Percentiles rank a stretch among this genome's conserved stretches.
phyloP scores from a whole-genome alignment of 257 asterid genomes.

The Jasminum sambac region DNA sequence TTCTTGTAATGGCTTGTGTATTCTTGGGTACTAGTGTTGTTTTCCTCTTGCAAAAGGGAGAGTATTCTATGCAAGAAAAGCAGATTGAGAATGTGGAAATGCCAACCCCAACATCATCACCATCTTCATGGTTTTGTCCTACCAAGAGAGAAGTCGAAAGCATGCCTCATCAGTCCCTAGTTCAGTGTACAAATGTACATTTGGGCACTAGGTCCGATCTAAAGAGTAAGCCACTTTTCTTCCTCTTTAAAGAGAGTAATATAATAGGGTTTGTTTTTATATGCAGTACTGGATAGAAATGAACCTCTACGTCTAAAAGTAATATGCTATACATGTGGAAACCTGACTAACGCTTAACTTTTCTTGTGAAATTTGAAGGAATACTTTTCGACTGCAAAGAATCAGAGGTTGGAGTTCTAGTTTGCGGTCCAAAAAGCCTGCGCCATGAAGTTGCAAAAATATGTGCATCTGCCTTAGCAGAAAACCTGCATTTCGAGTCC shows the following conservation, averaged over 20 bases:
- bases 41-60: constrained; percentile 25
- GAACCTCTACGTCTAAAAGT: no score
- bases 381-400: constrained; percentile 22
- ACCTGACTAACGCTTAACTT: neutral
- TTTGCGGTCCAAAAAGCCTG: constrained; percentile 35
- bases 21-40: constrained; percentile 21
- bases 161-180: constrained; percentile 39
- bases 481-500: constrained; percentile 37
- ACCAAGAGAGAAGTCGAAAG: constrained; percentile 27
- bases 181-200: constrained; percentile 51
- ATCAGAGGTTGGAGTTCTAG: constrained; percentile 28
- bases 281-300: neutral
- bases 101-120: constrained; percentile 10
- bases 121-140: constrained; percentile 16
- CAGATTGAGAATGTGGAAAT: constrained; percentile 24
- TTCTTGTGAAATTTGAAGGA: constrained; percentile 8
- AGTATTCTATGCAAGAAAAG: neutral
- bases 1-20: constrained; percentile 19
- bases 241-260: no score
- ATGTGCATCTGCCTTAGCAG: constrained; percentile 28
- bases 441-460: constrained; percentile 35
- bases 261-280: no score
- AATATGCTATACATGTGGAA: no score
- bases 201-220: constrained; percentile 61
- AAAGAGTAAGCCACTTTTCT: constrained; percentile 39